Evolutionary conservation across 2,329 filamentous ascomycete species (phyloP).

Genomic region (Biscogniauxia mediterranea): DNA sequence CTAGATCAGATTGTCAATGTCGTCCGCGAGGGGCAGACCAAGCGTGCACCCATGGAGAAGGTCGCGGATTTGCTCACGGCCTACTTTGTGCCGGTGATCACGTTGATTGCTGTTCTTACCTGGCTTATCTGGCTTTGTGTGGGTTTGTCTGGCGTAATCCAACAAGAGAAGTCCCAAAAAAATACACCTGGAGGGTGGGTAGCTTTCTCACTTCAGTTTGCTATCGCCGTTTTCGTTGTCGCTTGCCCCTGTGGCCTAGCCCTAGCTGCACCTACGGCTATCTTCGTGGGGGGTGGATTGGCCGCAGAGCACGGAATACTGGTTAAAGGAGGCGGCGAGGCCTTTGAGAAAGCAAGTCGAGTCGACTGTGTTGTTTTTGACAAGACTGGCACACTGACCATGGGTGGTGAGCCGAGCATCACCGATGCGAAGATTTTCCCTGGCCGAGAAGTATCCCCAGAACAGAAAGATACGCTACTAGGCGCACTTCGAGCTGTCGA

Average conservation of each 20-base stretch:
- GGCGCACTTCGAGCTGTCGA: conserved; percentile 62
- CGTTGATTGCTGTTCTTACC: conserved; percentile 65
- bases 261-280: conserved; percentile 80
- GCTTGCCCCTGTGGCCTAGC: conserved; percentile 83
- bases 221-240: conserved; percentile 83
- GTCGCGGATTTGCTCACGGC: conserved; percentile 70
- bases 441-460: conserved; percentile 21
- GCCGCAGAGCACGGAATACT: conserved; percentile 79
- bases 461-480: conserved; percentile 38
- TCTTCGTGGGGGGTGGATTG: conserved; percentile 79
- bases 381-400: conserved; percentile 82
- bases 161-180: too few relatives aligned
- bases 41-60: conserved; percentile 71
- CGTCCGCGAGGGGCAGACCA: conserved; percentile 75
- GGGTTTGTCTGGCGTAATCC: conserved; percentile 58
- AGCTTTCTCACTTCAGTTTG: conserved; percentile 75
- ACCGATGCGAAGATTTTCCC: conserved; percentile 51
- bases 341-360: conserved; percentile 79
- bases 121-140: conserved; percentile 71
- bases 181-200: conserved; percentile 64
- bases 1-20: conserved; percentile 76
- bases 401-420: conserved; percentile 69
- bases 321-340: conserved; percentile 80
- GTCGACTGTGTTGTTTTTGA: conserved; percentile 82
- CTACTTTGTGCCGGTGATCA: conserved; percentile 75